phyloP scores from a whole-genome alignment of 495 filamentous ascomycete genomes.

The Xylaria flabelliformis region DNA sequence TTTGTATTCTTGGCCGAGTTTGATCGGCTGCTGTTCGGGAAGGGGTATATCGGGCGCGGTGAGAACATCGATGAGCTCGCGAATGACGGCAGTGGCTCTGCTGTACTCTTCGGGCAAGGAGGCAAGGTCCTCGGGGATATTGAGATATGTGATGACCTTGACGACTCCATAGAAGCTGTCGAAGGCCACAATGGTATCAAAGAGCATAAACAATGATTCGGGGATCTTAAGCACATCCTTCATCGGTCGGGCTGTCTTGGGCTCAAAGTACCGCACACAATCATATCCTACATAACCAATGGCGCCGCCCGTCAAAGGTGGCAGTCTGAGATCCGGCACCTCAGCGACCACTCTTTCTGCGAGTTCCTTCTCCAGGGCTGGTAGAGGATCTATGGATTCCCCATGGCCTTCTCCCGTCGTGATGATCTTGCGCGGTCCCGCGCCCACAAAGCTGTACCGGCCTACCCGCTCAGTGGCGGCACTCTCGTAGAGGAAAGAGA shows the following conservation, averaged over 20 bases:
- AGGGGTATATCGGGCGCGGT: slow-evolving; percentile 75
- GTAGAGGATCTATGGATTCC: slow-evolving; percentile 79
- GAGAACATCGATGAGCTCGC: slow-evolving; percentile 70
- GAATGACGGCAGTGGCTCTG: slow-evolving; percentile 65
- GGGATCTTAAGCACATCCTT: slow-evolving; percentile 88
- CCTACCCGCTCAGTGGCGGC: slow-evolving; percentile 92
- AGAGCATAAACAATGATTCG: slow-evolving; percentile 97
- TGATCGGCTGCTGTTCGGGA: slow-evolving; percentile 75
- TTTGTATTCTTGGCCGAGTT: slow-evolving; percentile 75
- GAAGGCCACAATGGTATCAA: slow-evolving; percentile 92
- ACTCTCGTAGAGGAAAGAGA: slow-evolving; percentile 92
- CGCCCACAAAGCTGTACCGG: slow-evolving; percentile 92
- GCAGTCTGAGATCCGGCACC: slow-evolving; percentile 79
- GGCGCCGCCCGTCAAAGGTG: slow-evolving; percentile 86
- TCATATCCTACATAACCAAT: slow-evolving; percentile 98
- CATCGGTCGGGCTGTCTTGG: slow-evolving; percentile 83
- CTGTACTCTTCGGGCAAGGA: slow-evolving; percentile 62
- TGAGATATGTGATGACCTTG: slow-evolving; percentile 90
- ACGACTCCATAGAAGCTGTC: slow-evolving; percentile 92
- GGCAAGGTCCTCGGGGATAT: slow-evolving; percentile 62
- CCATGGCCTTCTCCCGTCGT: slow-evolving; percentile 90
- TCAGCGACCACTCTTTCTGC: slow-evolving; percentile 75
- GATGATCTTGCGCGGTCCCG: slow-evolving; percentile 83
- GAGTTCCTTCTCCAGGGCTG: slow-evolving; percentile 79
- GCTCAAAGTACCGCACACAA: slow-evolving; percentile 97